Evolutionary conservation across 108 stramenopile species (phyloP), one percentile per base, ranked within the genome.

Genomic region (Discostella pseudostelligera): DNA sequence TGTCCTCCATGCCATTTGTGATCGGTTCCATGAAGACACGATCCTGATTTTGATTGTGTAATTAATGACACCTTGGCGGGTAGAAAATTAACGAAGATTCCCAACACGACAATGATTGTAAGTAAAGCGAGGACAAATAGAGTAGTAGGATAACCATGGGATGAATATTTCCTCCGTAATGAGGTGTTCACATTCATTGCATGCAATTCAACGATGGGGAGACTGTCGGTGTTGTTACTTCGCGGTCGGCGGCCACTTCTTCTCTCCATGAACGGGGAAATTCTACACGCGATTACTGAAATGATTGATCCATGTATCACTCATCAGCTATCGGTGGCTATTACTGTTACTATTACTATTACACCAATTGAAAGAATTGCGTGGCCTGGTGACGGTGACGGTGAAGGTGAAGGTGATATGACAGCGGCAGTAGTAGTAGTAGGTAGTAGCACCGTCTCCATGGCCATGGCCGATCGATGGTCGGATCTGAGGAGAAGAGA

Each of bases 1-100:
- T 78, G 76, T 7, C 76, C 76, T 54, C 76, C 76, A 54, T 78
- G 76, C 76, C 76, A 78, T 53, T 62, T 77, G 24, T 45, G 60
- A 21, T 77, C 60, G 17, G 69, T 24, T 42, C 65, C 59, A 21
- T 62, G 42, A 28, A 43, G 9, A 35, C 45, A 36, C 19, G 43
- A 40, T 43, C 14, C 59, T 35, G 8, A 8, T 35, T 59, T 40
- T 19, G 59, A 50, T 50, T 22, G 10, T 59, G 43, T 16, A 17
- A 28, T 45, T 36, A 59, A 59, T 1, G 59, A 59, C 36, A 45
- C 59, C 25, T 59, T 59, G 10, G 39, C 12, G 25, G 59, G 59
- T 1, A 45, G 43, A 7, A 40, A 42, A 17, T 45, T 59, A 0
- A 59, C 13, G 44, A 59, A 59, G 14, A 59, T 45, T 25, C 17